Percentiles rank a stretch among this genome's conserved stretches.
These are phyloP conservation scores for Limnomonas spitsbergensis DNA, from an alignment of 139 green algal species.

Conservation along the genomic window DNA sequence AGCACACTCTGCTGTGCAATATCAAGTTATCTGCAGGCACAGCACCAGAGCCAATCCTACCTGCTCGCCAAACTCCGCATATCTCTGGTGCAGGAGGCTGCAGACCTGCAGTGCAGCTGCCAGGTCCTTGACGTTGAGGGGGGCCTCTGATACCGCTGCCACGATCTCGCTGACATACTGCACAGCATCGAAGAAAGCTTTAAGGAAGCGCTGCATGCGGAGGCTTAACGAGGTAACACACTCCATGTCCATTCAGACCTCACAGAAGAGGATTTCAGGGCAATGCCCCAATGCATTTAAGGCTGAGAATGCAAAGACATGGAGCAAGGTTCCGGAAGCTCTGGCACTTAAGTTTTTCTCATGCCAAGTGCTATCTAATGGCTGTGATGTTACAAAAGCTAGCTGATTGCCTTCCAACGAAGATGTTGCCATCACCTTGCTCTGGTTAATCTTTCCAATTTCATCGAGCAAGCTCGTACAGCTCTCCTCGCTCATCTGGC, in stretches of 20 bases:
- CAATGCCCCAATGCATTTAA: neutral
- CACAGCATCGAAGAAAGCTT: neutral
- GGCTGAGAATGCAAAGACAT: neutral
- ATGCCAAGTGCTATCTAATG: too few relatives aligned
- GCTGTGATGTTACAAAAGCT: too few relatives aligned
- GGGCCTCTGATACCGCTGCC: constrained; percentile 76
- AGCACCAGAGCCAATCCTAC: too few relatives aligned
- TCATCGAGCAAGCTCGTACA: constrained; percentile 63
- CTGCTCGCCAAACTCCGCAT: constrained; percentile 53
- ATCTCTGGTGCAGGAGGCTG: constrained; percentile 81
- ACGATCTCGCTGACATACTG: constrained; percentile 93
- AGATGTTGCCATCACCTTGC: constrained; percentile 61
- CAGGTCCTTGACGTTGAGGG: constrained; percentile 76
- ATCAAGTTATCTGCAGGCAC: too few relatives aligned
- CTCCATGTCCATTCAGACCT: neutral
- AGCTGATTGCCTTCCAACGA: too few relatives aligned
- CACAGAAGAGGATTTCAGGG: neutral
- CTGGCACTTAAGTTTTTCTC: too few relatives aligned
- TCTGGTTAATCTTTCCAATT: constrained; percentile 76
- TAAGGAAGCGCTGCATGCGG: neutral
- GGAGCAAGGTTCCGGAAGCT: too few relatives aligned
- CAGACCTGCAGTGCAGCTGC: constrained; percentile 39
- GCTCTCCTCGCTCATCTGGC: constrained; percentile 65
- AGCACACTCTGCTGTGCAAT: too few relatives aligned
- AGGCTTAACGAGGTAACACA: neutral